Evolutionary conservation across 2,329 filamentous ascomycete species (phyloP), one percentile per base, ranked within the genome.

Genomic region (Xylaria sp.): DNA sequence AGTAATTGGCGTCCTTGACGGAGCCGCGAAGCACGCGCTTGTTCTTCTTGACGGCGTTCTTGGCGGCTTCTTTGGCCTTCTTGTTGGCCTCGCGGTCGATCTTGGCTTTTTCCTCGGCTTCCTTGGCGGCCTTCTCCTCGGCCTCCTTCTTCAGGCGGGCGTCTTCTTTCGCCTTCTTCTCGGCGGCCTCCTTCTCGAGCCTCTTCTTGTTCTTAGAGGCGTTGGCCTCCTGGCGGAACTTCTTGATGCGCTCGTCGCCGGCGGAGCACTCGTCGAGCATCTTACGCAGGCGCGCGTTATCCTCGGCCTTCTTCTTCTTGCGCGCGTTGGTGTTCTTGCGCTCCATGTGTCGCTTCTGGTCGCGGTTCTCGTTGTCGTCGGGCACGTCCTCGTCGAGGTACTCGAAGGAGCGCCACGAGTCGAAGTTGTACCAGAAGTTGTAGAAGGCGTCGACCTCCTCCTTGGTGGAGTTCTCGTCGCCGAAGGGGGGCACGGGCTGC

Each of bases 361-460:
- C 94, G 78, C 95, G 94, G 84, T 94, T 97, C 83, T 98, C 95
- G 78, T 95, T 97, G 84, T 99, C 95, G 75, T 99, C 95, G 42
- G 95, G 95, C 31, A 99, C 94, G 76, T 99, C 95, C 83, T 99
- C 95, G 75, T 99, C 95, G 63, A 96, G 91, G 80, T 99, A 99
- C 82, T 99, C 95, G 74, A 99, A 99, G 2, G 91, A 89, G 65
- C 95, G 87, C 95, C 95, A 99, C 78, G 91, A 95, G 85, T 99
- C 95, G 73, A 99, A 96, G 85, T 94, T 96, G 85, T 98, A 99
- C 90, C 92, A 99, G 84, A 98, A 99, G 86, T 99, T 97, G 87
- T 99, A 99, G 80, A 99, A 99, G 57, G 84, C 83, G 76, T 98
- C 94, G 49, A 99, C 95, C 8, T 97, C 89, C 75, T 96, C 92